Evolutionary conservation across 345 rosid species (phyloP).

Genomic region (Trapa incisa): DNA sequence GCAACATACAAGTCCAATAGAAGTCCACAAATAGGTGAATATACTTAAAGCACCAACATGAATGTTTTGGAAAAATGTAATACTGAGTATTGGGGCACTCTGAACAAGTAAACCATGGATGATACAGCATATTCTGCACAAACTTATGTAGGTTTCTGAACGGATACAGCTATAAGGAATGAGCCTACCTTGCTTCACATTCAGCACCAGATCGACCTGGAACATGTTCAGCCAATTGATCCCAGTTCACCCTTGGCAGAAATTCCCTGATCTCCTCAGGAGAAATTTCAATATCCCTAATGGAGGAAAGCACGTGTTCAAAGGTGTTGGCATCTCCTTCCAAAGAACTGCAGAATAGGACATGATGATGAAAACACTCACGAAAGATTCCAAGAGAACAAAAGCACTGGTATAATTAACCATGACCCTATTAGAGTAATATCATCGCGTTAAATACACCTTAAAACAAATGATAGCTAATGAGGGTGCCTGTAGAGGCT

Average conservation of each 20-base stretch:
- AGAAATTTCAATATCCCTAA: slow-evolving; percentile 60
- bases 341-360: slow-evolving; percentile 28
- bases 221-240: slow-evolving; percentile 47
- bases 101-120: neutral
- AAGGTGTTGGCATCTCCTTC: slow-evolving; percentile 27
- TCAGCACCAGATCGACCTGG: slow-evolving; percentile 64
- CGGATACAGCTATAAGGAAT: neutral
- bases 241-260: slow-evolving; percentile 79
- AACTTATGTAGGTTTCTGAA: neutral
- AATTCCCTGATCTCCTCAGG: slow-evolving; percentile 57
- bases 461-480: neutral
- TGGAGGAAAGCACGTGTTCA: slow-evolving; percentile 37
- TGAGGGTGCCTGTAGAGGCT: neutral
- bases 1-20: neutral
- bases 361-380: neutral
- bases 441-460: neutral
- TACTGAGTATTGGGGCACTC: neutral
- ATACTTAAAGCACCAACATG: neutral
- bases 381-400: slow-evolving; percentile 1
- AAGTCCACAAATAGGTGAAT: neutral
- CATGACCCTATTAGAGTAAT: neutral
- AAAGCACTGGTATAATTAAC: neutral
- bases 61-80: neutral
- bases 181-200: slow-evolving; percentile 71
- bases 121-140: neutral